phyloP scores from a whole-genome alignment of 2,329 filamentous ascomycete genomes.

The Tolypocladium endophyticum region DNA sequence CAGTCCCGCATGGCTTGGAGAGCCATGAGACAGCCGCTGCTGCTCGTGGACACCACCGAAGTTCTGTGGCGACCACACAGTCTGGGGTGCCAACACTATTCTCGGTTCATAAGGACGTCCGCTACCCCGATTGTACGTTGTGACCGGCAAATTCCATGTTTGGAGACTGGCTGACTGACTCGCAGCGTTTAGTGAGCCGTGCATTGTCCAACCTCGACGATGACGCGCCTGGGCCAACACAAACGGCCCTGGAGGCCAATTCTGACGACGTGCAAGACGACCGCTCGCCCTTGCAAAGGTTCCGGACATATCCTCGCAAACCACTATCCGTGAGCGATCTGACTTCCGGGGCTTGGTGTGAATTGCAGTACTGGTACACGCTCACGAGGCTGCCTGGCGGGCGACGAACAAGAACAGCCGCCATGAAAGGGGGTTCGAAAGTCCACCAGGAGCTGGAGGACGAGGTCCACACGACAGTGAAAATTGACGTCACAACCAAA shows the following conservation, averaged over 20 bases:
- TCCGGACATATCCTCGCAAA: conserved; percentile 66
- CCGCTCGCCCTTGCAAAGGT: conserved; percentile 59
- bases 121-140: conserved; percentile 44
- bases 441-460: conserved; percentile 80
- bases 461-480: conserved; percentile 68
- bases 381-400: conserved; percentile 63
- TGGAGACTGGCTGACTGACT: conserved; percentile 46
- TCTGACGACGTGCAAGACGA: conserved; percentile 15
- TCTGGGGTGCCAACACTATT: background rate
- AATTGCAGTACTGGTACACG: conserved; percentile 85
- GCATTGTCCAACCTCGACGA: conserved; percentile 19
- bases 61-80: background rate
- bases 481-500: conserved; percentile 58
- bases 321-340: conserved; percentile 82
- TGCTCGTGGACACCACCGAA: background rate
- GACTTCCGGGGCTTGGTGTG: conserved; percentile 86
- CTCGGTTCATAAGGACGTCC: conserved; percentile 17
- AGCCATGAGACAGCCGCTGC: background rate
- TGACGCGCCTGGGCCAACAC: conserved; percentile 4
- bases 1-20: background rate
- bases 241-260: background rate
- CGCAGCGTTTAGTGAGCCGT: conserved; percentile 53
- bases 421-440: conserved; percentile 73
- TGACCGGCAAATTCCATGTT: background rate
- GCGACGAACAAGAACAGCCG: conserved; percentile 61